phyloP scores from a whole-genome alignment of 1,284 basidiomycete species.

The Austroboletus novae-zelandiae region DNA sequence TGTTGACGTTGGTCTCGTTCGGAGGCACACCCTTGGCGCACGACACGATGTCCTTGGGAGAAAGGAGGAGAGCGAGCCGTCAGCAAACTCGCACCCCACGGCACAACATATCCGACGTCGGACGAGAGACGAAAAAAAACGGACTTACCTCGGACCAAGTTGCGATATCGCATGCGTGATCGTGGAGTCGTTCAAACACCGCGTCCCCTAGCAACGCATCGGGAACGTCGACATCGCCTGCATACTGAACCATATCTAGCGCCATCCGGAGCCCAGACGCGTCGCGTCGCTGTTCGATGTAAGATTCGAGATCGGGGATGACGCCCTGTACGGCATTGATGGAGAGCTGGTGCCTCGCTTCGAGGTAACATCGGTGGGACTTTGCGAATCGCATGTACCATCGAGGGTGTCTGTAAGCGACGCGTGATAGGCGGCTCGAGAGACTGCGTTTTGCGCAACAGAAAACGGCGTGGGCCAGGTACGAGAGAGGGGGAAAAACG shows the following conservation, averaged over 20 bases:
- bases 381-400: constrained; percentile 34
- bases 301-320: constrained; percentile 45
- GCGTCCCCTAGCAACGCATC: constrained; percentile 30
- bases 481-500: background rate
- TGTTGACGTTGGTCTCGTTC: constrained; percentile 18
- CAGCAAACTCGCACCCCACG: background rate
- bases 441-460: constrained; percentile 14
- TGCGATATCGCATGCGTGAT: constrained; percentile 29
- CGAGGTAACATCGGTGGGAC: constrained; percentile 35
- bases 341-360: constrained; percentile 11
- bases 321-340: constrained; percentile 11
- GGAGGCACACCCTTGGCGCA: constrained; percentile 25
- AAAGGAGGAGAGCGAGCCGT: background rate
- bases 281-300: constrained; percentile 43
- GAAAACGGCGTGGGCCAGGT: background rate
- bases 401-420: constrained; percentile 20
- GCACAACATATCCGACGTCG: background rate
- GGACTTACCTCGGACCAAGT: constrained; percentile 30
- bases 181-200: constrained; percentile 14
- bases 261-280: constrained; percentile 49
- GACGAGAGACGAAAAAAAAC: background rate
- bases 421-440: constrained; percentile 26
- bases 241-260: constrained; percentile 54
- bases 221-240: constrained; percentile 45
- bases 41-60: constrained; percentile 26